These are phyloP conservation scores for Priceomyces castillae DNA, from an alignment of 805 yeast genomes.

Conservation along the genomic window DNA sequence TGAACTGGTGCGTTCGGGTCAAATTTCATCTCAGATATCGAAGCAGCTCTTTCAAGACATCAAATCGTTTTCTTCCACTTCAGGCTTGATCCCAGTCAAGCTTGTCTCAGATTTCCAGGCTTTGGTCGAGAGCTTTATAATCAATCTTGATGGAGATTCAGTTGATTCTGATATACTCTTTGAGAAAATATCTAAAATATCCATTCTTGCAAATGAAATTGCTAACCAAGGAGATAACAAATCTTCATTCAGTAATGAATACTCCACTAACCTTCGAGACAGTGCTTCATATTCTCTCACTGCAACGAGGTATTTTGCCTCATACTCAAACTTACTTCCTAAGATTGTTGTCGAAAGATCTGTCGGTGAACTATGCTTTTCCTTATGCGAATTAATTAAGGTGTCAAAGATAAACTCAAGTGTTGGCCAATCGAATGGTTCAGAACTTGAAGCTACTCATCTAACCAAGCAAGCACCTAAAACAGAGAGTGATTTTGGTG, in stretches of 20 bases:
- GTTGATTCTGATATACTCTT: slow-evolving; percentile 43
- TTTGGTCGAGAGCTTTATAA: slow-evolving; percentile 45
- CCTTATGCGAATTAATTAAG: slow-evolving; percentile 60
- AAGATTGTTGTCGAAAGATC: slow-evolving; percentile 71
- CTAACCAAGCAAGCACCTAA: not conserved
- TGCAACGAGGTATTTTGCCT: slow-evolving; percentile 68
- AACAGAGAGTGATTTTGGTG: slow-evolving; percentile 36
- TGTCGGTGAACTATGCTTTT: slow-evolving; percentile 65
- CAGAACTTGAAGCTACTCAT: slow-evolving; percentile 2
- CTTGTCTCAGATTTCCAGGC: slow-evolving; percentile 47
- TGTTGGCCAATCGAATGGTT: slow-evolving; percentile 6
- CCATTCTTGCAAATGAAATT: slow-evolving; percentile 43
- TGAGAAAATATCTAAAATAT: slow-evolving; percentile 49
- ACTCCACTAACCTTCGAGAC: slow-evolving; percentile 53
- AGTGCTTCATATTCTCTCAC: slow-evolving; percentile 75
- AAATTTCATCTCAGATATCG: slow-evolving; percentile 19
- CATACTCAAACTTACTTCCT: slow-evolving; percentile 65
- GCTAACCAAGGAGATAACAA: slow-evolving; percentile 31
- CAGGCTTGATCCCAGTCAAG: slow-evolving; percentile 48
- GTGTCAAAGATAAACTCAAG: slow-evolving; percentile 44
- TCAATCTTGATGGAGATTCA: slow-evolving; percentile 25
- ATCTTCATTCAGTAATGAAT: slow-evolving; percentile 29
- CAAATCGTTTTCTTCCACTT: slow-evolving; percentile 25
- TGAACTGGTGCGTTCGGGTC: slow-evolving; percentile 45
- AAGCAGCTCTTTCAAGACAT: slow-evolving; percentile 20